Percentiles rank a stretch among this genome's conserved stretches.
phyloP scores from a whole-genome alignment of 73 alveolate species.

The Blepharisma stoltei region DNA sequence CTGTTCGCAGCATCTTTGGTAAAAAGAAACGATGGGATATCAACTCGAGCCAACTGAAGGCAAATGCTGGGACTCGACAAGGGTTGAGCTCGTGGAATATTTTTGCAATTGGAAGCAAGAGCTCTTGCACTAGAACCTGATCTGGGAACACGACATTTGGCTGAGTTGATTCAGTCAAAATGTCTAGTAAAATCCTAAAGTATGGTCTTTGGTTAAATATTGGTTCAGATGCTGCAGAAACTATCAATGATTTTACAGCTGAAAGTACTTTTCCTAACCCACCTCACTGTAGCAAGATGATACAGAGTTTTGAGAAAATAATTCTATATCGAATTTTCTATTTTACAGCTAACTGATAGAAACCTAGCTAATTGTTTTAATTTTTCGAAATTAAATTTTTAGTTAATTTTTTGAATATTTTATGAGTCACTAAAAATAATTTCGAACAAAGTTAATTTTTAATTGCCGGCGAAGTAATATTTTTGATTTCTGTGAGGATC shows the following conservation, averaged over 20 bases:
- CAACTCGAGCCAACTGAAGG: conserved; percentile 96
- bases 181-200: conserved; percentile 8
- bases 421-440: too few species aligned
- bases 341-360: too few species aligned
- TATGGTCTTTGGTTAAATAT: conserved; percentile 13
- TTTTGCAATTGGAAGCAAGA: conserved; percentile 61
- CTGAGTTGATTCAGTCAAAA: conserved; percentile 16
- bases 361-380: too few species aligned
- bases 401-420: too few species aligned
- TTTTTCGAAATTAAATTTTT: too few species aligned
- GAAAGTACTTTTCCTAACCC: neutral
- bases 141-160: neutral
- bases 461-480: too few species aligned
- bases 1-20: conserved; percentile 53
- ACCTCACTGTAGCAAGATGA: too few species aligned
- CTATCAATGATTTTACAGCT: neutral
- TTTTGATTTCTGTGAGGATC: neutral
- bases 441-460: too few species aligned
- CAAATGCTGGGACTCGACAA: conserved; percentile 86
- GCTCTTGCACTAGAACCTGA: neutral
- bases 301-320: too few species aligned
- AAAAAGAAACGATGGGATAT: conserved; percentile 86
- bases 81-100: conserved; percentile 86
- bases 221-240: neutral
- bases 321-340: too few species aligned